Evolutionary conservation across 371 early-diverging fungal species (phyloP).

Genomic region (Mortierella sp.): DNA sequence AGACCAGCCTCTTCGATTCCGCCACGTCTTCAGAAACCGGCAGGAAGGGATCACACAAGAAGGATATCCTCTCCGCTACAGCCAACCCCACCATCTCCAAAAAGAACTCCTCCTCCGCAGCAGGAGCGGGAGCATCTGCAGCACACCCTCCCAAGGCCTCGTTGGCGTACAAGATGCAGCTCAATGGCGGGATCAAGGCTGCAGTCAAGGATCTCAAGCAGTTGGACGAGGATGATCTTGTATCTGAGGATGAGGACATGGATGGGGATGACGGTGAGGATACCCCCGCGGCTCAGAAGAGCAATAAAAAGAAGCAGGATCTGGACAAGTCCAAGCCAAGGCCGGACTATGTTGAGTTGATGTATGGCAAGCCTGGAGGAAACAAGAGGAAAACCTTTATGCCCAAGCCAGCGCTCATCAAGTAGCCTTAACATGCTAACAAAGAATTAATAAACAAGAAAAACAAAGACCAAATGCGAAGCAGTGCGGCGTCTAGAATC

Average conservation of each 20-base stretch:
- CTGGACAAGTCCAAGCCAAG: constrained; percentile 50
- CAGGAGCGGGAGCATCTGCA: constrained; percentile 3
- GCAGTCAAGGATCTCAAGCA: constrained; percentile 45
- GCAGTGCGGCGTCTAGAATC: not conserved
- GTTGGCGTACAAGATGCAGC: constrained; percentile 52
- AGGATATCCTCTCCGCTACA: constrained; percentile 47
- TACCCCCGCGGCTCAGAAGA: not conserved
- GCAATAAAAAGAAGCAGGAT: constrained; percentile 25
- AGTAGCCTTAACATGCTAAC: constrained; percentile 4
- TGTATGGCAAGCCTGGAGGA: constrained; percentile 52
- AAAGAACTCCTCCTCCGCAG: constrained; percentile 20
- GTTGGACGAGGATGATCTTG: constrained; percentile 23
- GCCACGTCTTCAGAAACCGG: not conserved
- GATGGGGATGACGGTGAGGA: constrained; percentile 17
- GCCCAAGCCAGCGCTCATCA: constrained; percentile 55
- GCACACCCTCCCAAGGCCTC: constrained; percentile 48
- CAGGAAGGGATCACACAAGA: constrained; percentile 14
- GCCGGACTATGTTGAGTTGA: constrained; percentile 53
- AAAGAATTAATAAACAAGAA: not conserved
- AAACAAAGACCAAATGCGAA: not conserved
- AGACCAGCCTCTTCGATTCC: constrained; percentile 45
- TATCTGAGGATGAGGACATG: constrained; percentile 44
- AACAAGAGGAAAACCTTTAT: constrained; percentile 54
- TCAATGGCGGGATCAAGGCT: constrained; percentile 50
- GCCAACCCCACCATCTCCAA: constrained; percentile 53